These are phyloP conservation scores for Arthroderma sp. DNA, from an alignment of 2,329 filamentous ascomycete genomes.

Conservation along the genomic window DNA sequence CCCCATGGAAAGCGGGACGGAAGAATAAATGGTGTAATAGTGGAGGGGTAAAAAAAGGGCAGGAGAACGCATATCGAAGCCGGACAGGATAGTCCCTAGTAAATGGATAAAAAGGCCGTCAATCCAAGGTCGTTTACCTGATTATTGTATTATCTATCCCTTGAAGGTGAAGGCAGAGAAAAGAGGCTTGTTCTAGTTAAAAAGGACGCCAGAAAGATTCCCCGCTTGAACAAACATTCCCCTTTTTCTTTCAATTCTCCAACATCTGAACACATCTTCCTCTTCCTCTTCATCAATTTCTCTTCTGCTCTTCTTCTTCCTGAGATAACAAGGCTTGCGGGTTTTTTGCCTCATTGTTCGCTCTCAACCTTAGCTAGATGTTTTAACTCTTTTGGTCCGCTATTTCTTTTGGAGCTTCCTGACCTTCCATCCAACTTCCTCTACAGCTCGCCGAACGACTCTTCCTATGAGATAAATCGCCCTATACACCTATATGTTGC, in stretches of 20 bases:
- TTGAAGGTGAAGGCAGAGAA: background rate
- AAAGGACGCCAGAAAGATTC: too few relatives aligned
- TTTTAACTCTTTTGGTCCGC: too few relatives aligned
- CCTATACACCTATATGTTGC: constrained; percentile 39
- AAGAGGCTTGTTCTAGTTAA: background rate
- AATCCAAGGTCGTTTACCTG: too few relatives aligned
- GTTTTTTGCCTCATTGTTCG: too few relatives aligned
- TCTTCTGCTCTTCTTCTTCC: background rate
- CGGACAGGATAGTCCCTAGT: background rate
- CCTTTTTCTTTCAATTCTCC: too few relatives aligned
- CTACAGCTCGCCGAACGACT: background rate
- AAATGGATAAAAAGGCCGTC: background rate
- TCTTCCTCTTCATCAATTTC: background rate
- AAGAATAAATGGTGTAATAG: background rate
- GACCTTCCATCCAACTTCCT: background rate
- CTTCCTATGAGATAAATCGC: background rate
- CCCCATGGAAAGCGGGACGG: background rate
- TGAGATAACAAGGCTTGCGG: too few relatives aligned
- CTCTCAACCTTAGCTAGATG: too few relatives aligned
- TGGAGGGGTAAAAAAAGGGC: background rate
- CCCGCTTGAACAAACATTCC: too few relatives aligned
- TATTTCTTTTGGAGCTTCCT: background rate
- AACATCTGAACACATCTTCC: background rate
- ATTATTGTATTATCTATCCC: background rate
- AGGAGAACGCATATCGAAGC: background rate